phyloP scores from a whole-genome alignment of 1,284 basidiomycete genomes.

The Trichosporon asahii region DNA sequence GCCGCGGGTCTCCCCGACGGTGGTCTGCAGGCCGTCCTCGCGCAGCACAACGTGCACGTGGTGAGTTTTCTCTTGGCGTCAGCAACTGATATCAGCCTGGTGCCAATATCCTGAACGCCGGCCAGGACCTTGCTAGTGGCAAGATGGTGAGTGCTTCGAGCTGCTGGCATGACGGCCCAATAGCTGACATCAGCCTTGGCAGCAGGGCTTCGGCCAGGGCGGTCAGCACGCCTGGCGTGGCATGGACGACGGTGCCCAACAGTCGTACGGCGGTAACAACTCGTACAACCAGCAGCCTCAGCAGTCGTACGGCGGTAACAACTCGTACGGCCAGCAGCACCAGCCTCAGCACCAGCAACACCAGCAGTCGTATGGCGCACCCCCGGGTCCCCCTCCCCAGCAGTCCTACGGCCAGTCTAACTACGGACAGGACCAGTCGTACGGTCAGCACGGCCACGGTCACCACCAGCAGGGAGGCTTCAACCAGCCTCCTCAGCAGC shows the following conservation, averaged over 20 bases:
- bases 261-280: slow-evolving; percentile 6
- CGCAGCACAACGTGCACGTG: slow-evolving; percentile 50
- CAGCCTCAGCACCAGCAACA: background rate
- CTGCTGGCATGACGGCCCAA: background rate
- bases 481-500: slow-evolving; percentile 2
- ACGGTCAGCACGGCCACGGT: background rate
- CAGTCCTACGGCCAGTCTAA: background rate
- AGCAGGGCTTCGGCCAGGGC: slow-evolving; percentile 49
- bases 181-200: slow-evolving; percentile 41
- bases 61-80: slow-evolving; percentile 27
- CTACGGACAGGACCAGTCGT: background rate
- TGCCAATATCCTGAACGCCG: slow-evolving; percentile 43
- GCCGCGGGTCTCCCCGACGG: slow-evolving; percentile 42
- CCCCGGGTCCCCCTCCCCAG: background rate
- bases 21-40: slow-evolving; percentile 49
- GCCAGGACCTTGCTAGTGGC: slow-evolving; percentile 48
- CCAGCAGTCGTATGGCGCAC: slow-evolving; percentile 15
- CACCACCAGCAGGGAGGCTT: background rate
- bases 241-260: slow-evolving; percentile 24
- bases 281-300: slow-evolving; percentile 1
- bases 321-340: slow-evolving; percentile 1
- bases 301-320: slow-evolving; percentile 5
- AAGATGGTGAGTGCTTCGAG: slow-evolving; percentile 39
- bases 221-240: slow-evolving; percentile 49
- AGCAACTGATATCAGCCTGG: slow-evolving; percentile 21